Conservation (phyloP, 805 yeast species). For the Saccharomycopsis sp. region DNA sequence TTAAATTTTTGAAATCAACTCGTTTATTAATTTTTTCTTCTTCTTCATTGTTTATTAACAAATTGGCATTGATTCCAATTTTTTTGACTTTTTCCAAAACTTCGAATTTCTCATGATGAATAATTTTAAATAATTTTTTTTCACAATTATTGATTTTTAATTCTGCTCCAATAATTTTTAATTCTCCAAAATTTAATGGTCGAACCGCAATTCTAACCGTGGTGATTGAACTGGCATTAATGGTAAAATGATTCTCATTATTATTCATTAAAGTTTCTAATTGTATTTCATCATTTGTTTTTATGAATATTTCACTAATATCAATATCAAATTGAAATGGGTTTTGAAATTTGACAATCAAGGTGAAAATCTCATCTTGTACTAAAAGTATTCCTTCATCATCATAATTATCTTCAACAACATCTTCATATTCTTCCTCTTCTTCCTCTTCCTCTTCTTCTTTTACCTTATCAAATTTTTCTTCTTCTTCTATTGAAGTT, state of each 20-base stretch:
- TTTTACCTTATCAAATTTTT: conserved; percentile 7
- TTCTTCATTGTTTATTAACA: conserved; percentile 8
- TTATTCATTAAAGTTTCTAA: conserved; percentile 23
- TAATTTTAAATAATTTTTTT: conserved; percentile 34
- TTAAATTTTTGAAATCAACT: conserved; percentile 23
- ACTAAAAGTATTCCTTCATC: conserved; percentile 29
- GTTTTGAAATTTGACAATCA: conserved; percentile 54
- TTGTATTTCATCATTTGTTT: conserved; percentile 21
- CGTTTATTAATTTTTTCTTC: conserved; percentile 17
- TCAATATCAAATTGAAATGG: conserved; percentile 71
- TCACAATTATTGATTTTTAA: conserved; percentile 43
- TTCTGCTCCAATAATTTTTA: conserved; percentile 40
- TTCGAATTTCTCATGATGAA: conserved; percentile 24
- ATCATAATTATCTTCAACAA: conserved; percentile 16
- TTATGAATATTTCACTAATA: conserved; percentile 37
- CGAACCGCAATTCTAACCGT: conserved; percentile 34
- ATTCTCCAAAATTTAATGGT: conserved; percentile 38
- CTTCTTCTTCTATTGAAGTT: background rate
- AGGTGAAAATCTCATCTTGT: conserved; percentile 53
- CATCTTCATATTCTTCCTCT: conserved; percentile 19
- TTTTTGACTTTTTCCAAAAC: conserved; percentile 23
- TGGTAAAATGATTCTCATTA: conserved; percentile 20
- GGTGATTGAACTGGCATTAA: conserved; percentile 30
- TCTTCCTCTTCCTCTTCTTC: conserved; percentile 13
- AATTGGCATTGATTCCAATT: conserved; percentile 19